phyloP scores from a whole-genome alignment of 768 basidiomycete genomes.

The Rickenella mellea region DNA sequence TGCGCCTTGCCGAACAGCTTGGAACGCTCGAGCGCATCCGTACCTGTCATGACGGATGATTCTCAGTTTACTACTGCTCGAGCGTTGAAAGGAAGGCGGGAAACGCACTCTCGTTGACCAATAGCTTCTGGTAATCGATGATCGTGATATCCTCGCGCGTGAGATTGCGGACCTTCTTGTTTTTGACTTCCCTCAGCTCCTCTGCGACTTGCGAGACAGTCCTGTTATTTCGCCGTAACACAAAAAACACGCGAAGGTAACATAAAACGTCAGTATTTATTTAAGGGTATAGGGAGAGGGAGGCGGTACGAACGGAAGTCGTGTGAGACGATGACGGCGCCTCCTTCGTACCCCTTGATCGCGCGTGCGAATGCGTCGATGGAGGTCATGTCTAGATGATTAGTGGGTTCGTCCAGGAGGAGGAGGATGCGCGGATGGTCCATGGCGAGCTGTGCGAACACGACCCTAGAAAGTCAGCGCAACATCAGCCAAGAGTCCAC shows the following conservation, averaged over 20 bases:
- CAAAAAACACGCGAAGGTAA: not conserved
- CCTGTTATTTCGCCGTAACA: too few species aligned
- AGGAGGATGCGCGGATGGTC: slow-evolving; percentile 94
- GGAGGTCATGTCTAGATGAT: slow-evolving; percentile 95
- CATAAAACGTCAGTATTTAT: slow-evolving; percentile 3
- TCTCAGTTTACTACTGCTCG: not conserved
- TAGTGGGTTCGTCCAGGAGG: slow-evolving; percentile 85
- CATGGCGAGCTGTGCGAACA: slow-evolving; percentile 94
- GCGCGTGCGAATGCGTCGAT: slow-evolving; percentile 94
- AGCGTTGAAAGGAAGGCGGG: slow-evolving; percentile 1
- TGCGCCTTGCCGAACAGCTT: slow-evolving; percentile 85
- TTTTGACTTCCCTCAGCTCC: slow-evolving; percentile 97
- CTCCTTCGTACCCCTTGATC: slow-evolving; percentile 95
- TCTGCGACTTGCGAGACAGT: slow-evolving; percentile 97
- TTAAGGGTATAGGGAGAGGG: slow-evolving; percentile 1
- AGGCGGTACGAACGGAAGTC: slow-evolving; percentile 76
- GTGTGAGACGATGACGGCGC: slow-evolving; percentile 98
- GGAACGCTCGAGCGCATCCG: slow-evolving; percentile 84
- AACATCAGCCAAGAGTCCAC: not conserved
- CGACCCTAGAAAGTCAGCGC: slow-evolving; percentile 46
- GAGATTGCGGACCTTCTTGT: slow-evolving; percentile 86
- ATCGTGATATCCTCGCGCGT: slow-evolving; percentile 88
- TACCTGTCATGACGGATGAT: slow-evolving; percentile 35
- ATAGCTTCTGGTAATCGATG: slow-evolving; percentile 84
- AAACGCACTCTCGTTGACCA: slow-evolving; percentile 67